Evolutionary conservation across 2,329 filamentous ascomycete genomes (phyloP).

Genomic region (Pestalotiopsis sp.): DNA sequence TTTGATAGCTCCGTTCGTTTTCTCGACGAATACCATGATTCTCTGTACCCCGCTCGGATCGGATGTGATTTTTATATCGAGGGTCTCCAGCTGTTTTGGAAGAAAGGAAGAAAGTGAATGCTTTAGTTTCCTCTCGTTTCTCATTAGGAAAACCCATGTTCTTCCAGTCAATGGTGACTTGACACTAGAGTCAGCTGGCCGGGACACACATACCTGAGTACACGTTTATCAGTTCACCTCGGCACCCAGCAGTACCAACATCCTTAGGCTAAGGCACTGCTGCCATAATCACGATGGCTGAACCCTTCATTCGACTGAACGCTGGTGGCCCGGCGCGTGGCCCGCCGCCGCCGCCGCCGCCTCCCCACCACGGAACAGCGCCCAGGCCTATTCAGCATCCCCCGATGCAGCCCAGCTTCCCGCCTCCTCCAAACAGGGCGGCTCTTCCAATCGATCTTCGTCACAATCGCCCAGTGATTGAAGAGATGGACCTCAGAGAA

Average conservation of each 20-base stretch:
- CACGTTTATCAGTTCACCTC: not conserved
- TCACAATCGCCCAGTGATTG: slow-evolving; percentile 1
- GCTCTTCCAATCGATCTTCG: slow-evolving; percentile 5
- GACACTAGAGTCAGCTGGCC: not conserved
- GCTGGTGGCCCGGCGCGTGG: not conserved
- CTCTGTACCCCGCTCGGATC: not conserved
- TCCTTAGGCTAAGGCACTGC: not conserved
- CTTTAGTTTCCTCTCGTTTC: not conserved
- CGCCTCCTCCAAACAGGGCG: not conserved
- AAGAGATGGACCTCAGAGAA: slow-evolving; percentile 37
- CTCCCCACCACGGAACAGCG: not conserved
- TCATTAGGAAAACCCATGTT: not conserved
- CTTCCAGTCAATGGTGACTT: too few species aligned
- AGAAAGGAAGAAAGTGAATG: not conserved
- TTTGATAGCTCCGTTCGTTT: not conserved
- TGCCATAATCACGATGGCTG: not conserved
- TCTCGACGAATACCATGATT: not conserved
- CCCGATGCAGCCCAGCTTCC: not conserved
- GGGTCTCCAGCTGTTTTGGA: not conserved
- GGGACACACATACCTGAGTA: not conserved
- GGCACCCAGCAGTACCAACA: not conserved
- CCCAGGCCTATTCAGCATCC: not conserved
- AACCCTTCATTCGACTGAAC: not conserved
- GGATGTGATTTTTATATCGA: not conserved
- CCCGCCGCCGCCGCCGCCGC: not conserved